Evolutionary conservation across 2,329 filamentous ascomycete genomes (phyloP), one percentile per base, ranked within the genome.

Genomic region (Aspergillus costaricaensis): DNA sequence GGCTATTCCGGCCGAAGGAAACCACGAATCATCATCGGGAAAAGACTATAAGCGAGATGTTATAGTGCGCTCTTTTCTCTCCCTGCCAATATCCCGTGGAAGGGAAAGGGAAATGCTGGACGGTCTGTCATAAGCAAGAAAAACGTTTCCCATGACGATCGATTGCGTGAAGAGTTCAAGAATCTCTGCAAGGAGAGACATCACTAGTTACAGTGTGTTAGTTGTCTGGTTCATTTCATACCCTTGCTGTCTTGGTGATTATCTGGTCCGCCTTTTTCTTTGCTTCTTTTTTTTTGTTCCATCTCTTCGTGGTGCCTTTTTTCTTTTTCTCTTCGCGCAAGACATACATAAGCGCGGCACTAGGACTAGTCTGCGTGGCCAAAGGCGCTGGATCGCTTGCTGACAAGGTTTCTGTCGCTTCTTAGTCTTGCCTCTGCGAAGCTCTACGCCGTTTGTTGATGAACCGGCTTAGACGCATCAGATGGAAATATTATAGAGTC

Each of bases 291-390:
- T 21, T 21, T 17, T 12, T 49, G 6, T 49, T 49, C 17, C n/a
- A 1, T 15, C 14, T 32, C 25, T 19, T 49, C 25, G 14, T 27
- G 27, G 23, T 17, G 27, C n/a, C n/a, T 27, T 30, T 27, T 49
- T 49, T n/a, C 25, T 49, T 50, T 50, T 30, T 17, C 47, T n/a
- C 25, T 32, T 50, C 47, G 47, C 47, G 47, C 47, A 50, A 50
- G 47, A 32, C 47, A 50, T 50, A 50, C 47, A 50, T 50, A 50
- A 50, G 47, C 47, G 47, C 25, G 47, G 47, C 47, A 50, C 47
- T 50, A 50, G 25, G 25, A 19, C 47, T 50, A 50, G 47, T 19
- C 9, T n/a, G 23, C 25, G 47, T 17, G 23, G 47, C 23, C 47
- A 9, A 32, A 27, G 25, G 15, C 47, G n/a, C 41, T 50, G 47